Conservation (phyloP, 306 rosid genomes). For the Castanopsis chinensis region DNA sequence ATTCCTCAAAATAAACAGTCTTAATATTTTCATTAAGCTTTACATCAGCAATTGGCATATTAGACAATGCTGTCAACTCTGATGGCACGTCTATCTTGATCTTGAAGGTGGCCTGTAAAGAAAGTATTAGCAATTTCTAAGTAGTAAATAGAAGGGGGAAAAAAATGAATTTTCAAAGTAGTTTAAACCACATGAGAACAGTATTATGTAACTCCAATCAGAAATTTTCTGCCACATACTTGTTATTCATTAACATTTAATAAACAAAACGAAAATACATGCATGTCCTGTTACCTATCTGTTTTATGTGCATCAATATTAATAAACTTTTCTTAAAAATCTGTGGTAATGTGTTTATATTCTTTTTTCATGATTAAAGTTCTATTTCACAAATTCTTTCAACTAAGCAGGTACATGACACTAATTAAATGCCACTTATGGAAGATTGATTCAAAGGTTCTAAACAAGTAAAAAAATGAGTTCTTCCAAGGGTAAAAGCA, state of each 20-base stretch:
- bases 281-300: no score
- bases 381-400: background rate
- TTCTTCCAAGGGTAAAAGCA: background rate
- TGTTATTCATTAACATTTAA: no score
- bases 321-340: background rate
- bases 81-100: constrained; percentile 48
- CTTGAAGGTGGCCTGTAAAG: constrained; percentile 60
- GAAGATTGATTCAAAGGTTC: background rate
- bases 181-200: background rate
- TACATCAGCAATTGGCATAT: constrained; percentile 54
- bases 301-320: no score
- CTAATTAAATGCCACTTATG: no score
- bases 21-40: constrained; percentile 42
- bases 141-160: background rate
- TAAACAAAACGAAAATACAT: no score
- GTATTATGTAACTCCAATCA: background rate
- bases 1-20: constrained; percentile 52
- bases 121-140: background rate
- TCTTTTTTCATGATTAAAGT: background rate
- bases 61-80: constrained; percentile 61
- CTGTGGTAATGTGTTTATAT: background rate
- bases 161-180: background rate
- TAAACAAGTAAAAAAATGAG: background rate
- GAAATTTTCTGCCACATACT: no score
- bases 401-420: background rate